phyloP scores from a whole-genome alignment of 257 asterid species.

The Nicotiana knightiana region DNA sequence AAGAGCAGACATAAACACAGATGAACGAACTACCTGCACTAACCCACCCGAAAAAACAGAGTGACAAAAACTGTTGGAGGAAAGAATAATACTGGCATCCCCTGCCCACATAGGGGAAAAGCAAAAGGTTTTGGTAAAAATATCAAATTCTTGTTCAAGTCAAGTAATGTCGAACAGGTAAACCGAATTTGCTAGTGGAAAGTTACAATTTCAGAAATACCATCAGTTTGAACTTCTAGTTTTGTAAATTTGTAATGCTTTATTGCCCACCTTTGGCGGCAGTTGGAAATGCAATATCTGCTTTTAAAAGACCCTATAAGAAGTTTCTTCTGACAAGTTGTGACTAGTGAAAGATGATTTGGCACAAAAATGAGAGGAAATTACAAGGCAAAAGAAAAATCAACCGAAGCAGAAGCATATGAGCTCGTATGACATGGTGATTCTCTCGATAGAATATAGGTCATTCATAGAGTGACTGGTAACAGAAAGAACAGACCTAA shows the following conservation, averaged over 20 bases:
- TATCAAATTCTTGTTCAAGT: neutral
- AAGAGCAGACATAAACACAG: slow-evolving; percentile 6
- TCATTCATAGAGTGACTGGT: neutral
- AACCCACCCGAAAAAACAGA: neutral
- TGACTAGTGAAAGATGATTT: neutral
- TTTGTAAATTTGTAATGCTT: neutral
- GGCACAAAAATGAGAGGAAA: neutral
- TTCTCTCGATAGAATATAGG: neutral
- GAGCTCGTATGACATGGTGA: neutral
- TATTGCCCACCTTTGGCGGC: neutral
- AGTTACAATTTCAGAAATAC: slow-evolving; percentile 8
- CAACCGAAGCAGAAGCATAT: neutral
- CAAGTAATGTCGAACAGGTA: neutral
- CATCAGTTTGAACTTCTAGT: neutral
- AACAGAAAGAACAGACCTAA: neutral
- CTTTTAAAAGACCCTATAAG: neutral
- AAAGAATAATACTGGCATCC: neutral
- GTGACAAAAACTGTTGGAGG: neutral
- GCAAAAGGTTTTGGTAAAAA: neutral
- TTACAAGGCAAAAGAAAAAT: neutral
- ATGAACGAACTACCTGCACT: neutral
- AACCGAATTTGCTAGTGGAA: neutral
- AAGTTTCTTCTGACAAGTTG: neutral
- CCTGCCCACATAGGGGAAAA: neutral
- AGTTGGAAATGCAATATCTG: neutral